These are phyloP conservation scores for Nitzschia sp. DNA, from an alignment of 108 stramenopile species.

Conservation along the genomic window DNA sequence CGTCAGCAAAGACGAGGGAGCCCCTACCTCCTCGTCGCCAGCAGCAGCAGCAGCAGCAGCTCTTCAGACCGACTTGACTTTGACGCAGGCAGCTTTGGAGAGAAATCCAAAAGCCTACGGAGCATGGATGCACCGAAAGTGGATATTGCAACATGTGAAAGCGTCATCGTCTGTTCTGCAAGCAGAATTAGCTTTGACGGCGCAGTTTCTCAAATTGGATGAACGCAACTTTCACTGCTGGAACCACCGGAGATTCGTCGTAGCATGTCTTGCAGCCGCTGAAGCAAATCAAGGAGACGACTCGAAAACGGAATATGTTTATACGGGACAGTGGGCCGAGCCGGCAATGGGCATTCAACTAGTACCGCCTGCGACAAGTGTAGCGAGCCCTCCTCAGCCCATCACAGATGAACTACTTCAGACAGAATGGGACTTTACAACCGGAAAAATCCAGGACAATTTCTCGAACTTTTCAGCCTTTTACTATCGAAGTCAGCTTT, in stretches of 20 bases:
- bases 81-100: conserved; percentile 79
- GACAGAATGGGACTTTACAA: conserved; percentile 90
- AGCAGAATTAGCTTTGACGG: conserved; percentile 81
- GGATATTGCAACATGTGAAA: conserved; percentile 68
- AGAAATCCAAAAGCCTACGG: conserved; percentile 96
- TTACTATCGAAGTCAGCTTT: conserved; percentile 90
- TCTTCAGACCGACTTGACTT: conserved; percentile 48
- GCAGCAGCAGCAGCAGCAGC: neutral
- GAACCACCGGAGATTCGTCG: conserved; percentile 94
- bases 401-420: conserved; percentile 35
- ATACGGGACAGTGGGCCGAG: conserved; percentile 8
- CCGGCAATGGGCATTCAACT: conserved; percentile 61
- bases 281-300: neutral
- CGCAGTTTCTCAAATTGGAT: conserved; percentile 80
- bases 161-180: conserved; percentile 31
- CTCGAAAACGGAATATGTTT: neutral
- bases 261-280: conserved; percentile 25
- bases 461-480: conserved; percentile 98
- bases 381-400: neutral
- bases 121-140: conserved; percentile 98
- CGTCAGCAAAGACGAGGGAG: neutral
- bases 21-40: too few species aligned
- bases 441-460: conserved; percentile 83
- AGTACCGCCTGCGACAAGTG: neutral
- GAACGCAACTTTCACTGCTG: conserved; percentile 99